Evolutionary conservation across 2,329 filamentous ascomycete genomes (phyloP), one percentile per base, ranked within the genome.

Genomic region (Trichoderma koningiopsis): DNA sequence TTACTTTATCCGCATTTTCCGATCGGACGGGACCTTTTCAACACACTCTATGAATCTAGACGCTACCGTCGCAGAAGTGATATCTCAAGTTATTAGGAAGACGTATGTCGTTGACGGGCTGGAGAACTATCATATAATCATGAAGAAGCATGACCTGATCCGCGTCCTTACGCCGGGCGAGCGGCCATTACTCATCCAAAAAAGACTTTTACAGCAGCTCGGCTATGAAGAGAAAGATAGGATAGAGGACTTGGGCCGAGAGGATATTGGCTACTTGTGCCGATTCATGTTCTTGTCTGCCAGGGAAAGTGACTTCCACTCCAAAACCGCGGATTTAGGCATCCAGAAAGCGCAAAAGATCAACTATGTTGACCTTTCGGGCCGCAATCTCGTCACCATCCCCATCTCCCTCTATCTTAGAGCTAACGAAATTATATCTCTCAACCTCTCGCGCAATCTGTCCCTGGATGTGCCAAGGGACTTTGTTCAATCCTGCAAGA

Each of bases 241-340:
- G 49, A 89, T 99, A 57, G 95, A 97, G 78, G 96, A 98, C 72
- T 88, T 99, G 64, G 96, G 96, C 33, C 89, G 96, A 69, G 96
- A 99, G 79, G 96, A 99, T 82, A 97, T 98, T 79, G 96, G 94
- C 77, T 99, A 98, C 75, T 86, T 99, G 14, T 97, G 94, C 77
- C 92, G 96, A 6, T 98, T 99, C 81, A 93, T 96, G 70, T 99
- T 99, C 80, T 84, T 97, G 70, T 94, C 95, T 19, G 91, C 92
- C 24, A 92, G 95, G 75, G 91, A 97, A 78, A 94, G 90, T 77
- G 93, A 94, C 60, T 94, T 88, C 75, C 89, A 91, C 72, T 86
- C 90, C 55, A 81, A 79, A 71, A 82, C 79, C 24, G 91, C 94
- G 72, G 95, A 98, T 75, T 87, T 94, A 61, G 92, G 91, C 31